phyloP scores from a whole-genome alignment of 306 rosid genomes.

The Lathyrus aphaca region DNA sequence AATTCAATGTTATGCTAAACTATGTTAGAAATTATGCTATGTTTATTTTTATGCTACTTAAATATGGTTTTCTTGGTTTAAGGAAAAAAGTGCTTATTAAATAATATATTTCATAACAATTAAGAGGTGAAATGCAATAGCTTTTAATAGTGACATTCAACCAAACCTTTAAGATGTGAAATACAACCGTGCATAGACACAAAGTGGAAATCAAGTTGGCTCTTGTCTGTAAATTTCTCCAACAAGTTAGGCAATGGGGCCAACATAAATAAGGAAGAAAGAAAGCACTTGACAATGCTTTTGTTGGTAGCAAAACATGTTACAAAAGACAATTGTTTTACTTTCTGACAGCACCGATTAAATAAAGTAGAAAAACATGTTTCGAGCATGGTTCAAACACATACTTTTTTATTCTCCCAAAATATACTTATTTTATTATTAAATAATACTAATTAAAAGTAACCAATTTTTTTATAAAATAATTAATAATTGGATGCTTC shows the following conservation, averaged over 20 bases:
- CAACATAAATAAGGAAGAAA: neutral
- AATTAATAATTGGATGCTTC: neutral
- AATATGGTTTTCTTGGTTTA: too few species aligned
- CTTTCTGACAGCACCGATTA: slow-evolving; percentile 38
- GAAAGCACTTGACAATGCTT: slow-evolving; percentile 16
- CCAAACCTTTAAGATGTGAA: too few species aligned
- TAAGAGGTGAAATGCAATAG: too few species aligned
- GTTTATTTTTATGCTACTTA: too few species aligned
- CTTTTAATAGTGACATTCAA: too few species aligned
- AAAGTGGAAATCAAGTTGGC: slow-evolving; percentile 21
- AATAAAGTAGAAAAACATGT: slow-evolving; percentile 34
- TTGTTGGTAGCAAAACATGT: slow-evolving; percentile 15
- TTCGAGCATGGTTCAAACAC: slow-evolving; percentile 1
- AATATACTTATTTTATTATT: slow-evolving; percentile 14
- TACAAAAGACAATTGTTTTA: slow-evolving; percentile 25
- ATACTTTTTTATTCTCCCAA: slow-evolving; percentile 36
- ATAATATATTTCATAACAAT: too few species aligned
- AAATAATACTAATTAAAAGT: neutral
- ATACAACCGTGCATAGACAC: neutral
- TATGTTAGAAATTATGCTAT: too few species aligned
- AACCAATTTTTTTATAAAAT: neutral
- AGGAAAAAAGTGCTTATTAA: too few species aligned
- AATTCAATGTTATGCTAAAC: too few species aligned
- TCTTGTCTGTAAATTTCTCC: slow-evolving; percentile 12
- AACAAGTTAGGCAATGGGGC: slow-evolving; percentile 25